phyloP scores from a whole-genome alignment of 176 grass and related monocot species.

The Oryza meridionalis region DNA sequence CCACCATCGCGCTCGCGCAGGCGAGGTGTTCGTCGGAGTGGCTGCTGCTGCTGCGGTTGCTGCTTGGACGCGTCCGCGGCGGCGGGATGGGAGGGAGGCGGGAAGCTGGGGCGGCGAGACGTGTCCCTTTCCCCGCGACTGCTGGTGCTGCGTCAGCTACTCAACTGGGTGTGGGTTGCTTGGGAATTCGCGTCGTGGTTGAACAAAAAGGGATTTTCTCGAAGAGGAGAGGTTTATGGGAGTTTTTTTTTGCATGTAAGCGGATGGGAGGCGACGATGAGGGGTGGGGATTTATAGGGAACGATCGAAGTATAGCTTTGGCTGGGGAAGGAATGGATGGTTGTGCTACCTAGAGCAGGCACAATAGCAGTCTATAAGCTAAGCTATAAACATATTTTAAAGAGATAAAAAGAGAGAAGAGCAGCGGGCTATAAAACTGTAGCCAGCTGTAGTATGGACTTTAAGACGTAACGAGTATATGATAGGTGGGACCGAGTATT shows the following conservation, averaged over 20 bases:
- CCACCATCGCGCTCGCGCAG: conserved; percentile 7
- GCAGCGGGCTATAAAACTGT: too few relatives aligned
- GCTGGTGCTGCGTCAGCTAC: not conserved
- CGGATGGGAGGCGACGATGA: not conserved
- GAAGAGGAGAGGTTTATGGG: too few relatives aligned
- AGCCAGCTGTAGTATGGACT: too few relatives aligned
- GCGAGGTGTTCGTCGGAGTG: not conserved
- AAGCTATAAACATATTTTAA: too few relatives aligned
- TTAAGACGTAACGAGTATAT: too few relatives aligned
- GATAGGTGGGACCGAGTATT: too few relatives aligned
- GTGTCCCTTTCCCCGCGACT: conserved; percentile 35
- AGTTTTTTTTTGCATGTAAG: not conserved
- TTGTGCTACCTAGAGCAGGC: too few relatives aligned
- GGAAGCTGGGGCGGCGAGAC: conserved; percentile 48
- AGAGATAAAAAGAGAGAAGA: too few relatives aligned
- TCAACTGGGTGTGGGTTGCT: not conserved
- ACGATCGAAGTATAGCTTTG: too few relatives aligned
- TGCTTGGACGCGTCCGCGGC: conserved; percentile 11
- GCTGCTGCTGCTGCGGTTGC: not conserved
- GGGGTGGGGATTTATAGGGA: not conserved
- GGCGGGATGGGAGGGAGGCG: conserved; percentile 34
- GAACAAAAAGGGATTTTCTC: not conserved
- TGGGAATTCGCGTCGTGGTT: not conserved
- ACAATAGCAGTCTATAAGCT: too few relatives aligned
- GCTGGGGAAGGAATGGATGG: not conserved